Conservation (phyloP, 1,284 basidiomycete genomes). For the Ustilago bromivora region DNA sequence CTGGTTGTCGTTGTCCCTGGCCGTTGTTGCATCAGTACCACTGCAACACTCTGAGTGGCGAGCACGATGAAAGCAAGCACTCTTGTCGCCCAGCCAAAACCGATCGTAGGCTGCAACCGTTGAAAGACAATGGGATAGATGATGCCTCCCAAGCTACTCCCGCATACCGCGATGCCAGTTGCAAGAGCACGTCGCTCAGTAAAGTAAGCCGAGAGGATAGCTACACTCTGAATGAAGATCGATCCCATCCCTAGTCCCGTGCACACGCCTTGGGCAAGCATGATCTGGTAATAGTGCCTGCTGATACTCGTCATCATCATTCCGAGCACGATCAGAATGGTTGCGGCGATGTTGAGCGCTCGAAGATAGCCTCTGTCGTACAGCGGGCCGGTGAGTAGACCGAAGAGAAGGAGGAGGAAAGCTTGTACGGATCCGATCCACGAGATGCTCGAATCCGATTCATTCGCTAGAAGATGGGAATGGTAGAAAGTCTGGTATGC, state of each 20-base stretch:
- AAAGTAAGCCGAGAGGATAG: not conserved
- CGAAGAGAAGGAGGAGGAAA: not conserved
- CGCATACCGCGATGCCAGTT: not conserved
- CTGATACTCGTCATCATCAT: not conserved
- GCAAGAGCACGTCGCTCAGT: not conserved
- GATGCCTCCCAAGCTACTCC: not conserved
- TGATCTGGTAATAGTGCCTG: not conserved
- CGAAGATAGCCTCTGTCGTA: not conserved
- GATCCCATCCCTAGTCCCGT: not conserved
- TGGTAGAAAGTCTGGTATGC: not conserved
- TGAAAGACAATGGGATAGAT: not conserved
- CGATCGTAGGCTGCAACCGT: not conserved
- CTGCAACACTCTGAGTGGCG: not conserved
- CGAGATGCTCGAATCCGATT: not conserved
- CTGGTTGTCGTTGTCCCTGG: not conserved
- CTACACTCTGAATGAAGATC: not conserved
- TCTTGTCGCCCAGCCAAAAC: not conserved
- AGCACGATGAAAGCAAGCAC: not conserved
- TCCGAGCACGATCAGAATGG: not conserved
- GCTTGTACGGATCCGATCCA: not conserved
- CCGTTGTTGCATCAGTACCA: not conserved
- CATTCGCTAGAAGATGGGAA: not conserved
- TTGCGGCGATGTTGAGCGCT: not conserved
- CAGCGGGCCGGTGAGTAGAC: not conserved
- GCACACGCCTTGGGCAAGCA: not conserved